A percentile compares a stretch with the other conserved stretches of the same genome.
Conservation (phyloP, 2,329 filamentous ascomycete species). For the Fusarium paranaense region DNA sequence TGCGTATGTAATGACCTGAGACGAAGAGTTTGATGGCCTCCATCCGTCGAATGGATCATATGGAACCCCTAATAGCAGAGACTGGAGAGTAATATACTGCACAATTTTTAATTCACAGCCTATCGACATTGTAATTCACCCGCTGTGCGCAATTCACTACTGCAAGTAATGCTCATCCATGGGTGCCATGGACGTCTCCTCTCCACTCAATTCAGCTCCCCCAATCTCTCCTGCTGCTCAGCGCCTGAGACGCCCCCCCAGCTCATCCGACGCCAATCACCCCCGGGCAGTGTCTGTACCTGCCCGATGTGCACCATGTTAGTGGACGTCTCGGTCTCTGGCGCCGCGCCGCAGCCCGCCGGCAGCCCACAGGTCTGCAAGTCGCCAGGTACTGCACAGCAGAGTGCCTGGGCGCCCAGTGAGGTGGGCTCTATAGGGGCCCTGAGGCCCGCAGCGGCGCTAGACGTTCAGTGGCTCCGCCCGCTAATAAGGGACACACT, state of each 20-base stretch:
- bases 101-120: constrained; percentile 12
- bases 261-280: constrained; percentile 35
- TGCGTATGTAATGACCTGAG: not conserved
- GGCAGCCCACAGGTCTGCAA: constrained; percentile 20
- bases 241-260: constrained; percentile 38
- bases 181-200: constrained; percentile 21
- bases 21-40: not conserved
- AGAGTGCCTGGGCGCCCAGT: constrained; percentile 10
- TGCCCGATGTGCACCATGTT: constrained; percentile 15
- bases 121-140: constrained; percentile 31
- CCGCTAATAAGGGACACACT: constrained; percentile 42
- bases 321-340: constrained; percentile 19
- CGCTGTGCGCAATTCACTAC: constrained; percentile 33
- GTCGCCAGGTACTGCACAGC: not conserved
- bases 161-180: constrained; percentile 35
- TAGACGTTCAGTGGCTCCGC: constrained; percentile 43
- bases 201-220: constrained; percentile 40
- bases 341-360: constrained; percentile 28
- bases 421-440: constrained; percentile 31
- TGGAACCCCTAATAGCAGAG: constrained; percentile 7
- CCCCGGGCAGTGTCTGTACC: constrained; percentile 16
- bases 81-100: not conserved
- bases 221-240: constrained; percentile 43
- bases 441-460: constrained; percentile 42
- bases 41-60: not conserved